Evolutionary conservation across 768 basidiomycete genomes (phyloP).

Genomic region (Leucosporidium creatinivorum): DNA sequence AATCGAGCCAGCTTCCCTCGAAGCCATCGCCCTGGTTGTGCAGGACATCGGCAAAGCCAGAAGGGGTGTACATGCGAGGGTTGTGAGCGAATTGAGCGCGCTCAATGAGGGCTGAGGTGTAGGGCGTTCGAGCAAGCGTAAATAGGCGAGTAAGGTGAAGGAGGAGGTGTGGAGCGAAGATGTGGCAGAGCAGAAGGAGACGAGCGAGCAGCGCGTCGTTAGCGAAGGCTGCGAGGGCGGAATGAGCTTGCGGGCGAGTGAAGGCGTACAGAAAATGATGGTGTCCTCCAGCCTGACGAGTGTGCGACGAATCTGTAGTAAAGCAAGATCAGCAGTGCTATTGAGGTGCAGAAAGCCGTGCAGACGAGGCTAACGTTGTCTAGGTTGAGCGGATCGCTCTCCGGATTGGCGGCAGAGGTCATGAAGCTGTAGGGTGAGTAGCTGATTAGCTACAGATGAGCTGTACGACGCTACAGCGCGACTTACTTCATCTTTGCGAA

Average conservation of each 20-base stretch:
- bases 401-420: conserved; percentile 1
- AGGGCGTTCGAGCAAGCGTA: conserved; percentile 4
- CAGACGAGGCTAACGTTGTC: conserved; percentile 5
- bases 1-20: conserved; percentile 85
- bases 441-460: too few relatives aligned
- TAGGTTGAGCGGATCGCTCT: conserved; percentile 27
- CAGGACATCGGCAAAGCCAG: conserved; percentile 63
- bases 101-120: conserved; percentile 66
- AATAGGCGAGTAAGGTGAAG: background rate
- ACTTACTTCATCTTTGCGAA: too few relatives aligned
- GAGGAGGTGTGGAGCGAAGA: background rate
- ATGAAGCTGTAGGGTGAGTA: conserved; percentile 10
- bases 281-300: conserved; percentile 91
- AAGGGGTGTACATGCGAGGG: conserved; percentile 69
- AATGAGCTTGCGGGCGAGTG: too few relatives aligned
- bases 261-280: conserved; percentile 69
- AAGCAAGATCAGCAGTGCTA: background rate
- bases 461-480: too few relatives aligned
- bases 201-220: too few relatives aligned
- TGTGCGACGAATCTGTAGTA: conserved; percentile 64
- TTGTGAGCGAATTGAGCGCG: conserved; percentile 95
- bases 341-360: background rate
- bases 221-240: background rate
- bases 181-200: background rate
- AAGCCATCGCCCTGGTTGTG: conserved; percentile 55